A percentile compares a stretch with the other conserved stretches of the same genome.
Conservation (phyloP, 306 rosid genomes). For the Medicago ruthenica region DNA sequence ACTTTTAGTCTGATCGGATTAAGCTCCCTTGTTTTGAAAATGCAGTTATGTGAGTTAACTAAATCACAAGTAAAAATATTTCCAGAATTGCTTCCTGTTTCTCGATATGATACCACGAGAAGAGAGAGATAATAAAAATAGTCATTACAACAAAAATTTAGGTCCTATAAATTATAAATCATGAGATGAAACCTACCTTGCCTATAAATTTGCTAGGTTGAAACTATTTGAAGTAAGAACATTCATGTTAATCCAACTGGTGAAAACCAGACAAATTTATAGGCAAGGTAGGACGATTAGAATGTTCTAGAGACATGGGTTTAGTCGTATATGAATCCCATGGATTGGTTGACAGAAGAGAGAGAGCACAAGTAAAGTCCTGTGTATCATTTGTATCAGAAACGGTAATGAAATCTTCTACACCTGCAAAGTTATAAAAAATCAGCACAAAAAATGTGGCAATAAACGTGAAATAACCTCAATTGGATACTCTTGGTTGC, state of each 20-base stretch:
- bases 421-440: conserved; percentile 48
- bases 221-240: not conserved
- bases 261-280: conserved; percentile 55
- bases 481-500: conserved; percentile 46
- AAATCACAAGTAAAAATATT: not conserved
- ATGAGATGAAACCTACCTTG: conserved; percentile 36
- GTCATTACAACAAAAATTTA: not conserved
- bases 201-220: not conserved
- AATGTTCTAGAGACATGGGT: conserved; percentile 44
- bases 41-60: not conserved
- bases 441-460: too few relatives aligned
- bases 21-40: not conserved
- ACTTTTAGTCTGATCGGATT: not conserved
- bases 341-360: conserved; percentile 94
- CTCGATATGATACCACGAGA: not conserved
- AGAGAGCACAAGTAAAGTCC: conserved; percentile 82
- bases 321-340: conserved; percentile 58
- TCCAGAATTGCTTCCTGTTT: not conserved
- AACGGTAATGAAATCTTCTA: conserved; percentile 58
- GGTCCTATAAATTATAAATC: not conserved
- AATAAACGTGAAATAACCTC: conserved; percentile 42
- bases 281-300: too few relatives aligned
- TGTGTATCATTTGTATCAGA: conserved; percentile 53
- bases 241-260: conserved; percentile 46
- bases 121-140: not conserved